Conservation (phyloP, 441 rosid genomes). For the Erysimum cheiri region DNA sequence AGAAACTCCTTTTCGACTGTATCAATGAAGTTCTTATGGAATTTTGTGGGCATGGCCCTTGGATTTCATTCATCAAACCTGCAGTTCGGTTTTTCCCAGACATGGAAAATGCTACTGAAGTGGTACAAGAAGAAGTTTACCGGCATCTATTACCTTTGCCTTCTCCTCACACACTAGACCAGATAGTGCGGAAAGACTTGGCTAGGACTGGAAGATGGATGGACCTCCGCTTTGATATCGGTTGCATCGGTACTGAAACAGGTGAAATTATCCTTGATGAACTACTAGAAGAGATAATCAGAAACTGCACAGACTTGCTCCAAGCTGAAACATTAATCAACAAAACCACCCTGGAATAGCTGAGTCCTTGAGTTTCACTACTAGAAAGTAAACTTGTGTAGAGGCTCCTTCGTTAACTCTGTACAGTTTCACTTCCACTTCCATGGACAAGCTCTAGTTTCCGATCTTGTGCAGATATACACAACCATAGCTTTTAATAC, state of each 20-base stretch:
- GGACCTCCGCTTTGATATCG: constrained; percentile 62
- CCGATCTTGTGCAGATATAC: constrained; percentile 36
- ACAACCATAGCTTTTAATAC: constrained; percentile 37
- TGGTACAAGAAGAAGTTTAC: constrained; percentile 75
- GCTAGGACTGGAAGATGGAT: constrained; percentile 70
- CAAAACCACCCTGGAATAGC: background rate
- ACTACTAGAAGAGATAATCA: constrained; percentile 62
- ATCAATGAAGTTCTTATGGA: constrained; percentile 82
- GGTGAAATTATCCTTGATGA: constrained; percentile 70
- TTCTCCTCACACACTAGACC: constrained; percentile 70
- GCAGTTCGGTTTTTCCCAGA: constrained; percentile 48
- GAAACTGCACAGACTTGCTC: constrained; percentile 38
- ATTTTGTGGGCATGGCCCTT: constrained; percentile 59
- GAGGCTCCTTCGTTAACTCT: constrained; percentile 31
- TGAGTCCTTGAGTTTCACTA: constrained; percentile 15
- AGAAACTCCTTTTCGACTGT: constrained; percentile 73
- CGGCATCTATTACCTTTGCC: constrained; percentile 78
- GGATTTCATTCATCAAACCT: constrained; percentile 60
- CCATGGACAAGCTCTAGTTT: constrained; percentile 31
- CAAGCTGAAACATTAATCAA: constrained; percentile 20
- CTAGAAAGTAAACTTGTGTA: constrained; percentile 22
- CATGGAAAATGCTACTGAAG: constrained; percentile 50
- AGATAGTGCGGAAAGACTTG: constrained; percentile 75
- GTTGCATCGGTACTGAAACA: constrained; percentile 56
- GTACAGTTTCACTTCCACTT: constrained; percentile 37